phyloP scores from a whole-genome alignment of 2,329 filamentous ascomycete species.

The Paraconiothyrium brasiliense region DNA sequence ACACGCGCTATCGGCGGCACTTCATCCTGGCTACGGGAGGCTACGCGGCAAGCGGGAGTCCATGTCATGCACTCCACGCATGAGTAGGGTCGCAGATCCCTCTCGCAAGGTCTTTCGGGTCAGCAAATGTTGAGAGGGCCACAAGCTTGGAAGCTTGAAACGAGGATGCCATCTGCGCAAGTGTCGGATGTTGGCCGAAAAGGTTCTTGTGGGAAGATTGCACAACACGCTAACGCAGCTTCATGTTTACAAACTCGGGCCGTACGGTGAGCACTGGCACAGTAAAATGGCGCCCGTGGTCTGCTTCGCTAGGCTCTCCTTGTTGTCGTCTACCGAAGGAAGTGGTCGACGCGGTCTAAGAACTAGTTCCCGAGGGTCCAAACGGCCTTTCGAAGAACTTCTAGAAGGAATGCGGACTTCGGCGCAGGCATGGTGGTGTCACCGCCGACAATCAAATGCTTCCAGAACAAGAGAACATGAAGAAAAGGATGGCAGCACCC shows the following conservation, averaged over 20 bases:
- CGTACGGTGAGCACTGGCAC: slow-evolving; percentile 1
- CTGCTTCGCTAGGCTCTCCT: neutral
- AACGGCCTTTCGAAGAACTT: neutral
- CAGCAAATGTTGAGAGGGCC: slow-evolving; percentile 1
- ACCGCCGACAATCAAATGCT: neutral
- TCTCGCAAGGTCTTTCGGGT: neutral
- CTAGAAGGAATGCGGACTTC: neutral
- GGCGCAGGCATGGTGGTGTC: neutral
- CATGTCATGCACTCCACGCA: slow-evolving; percentile 5
- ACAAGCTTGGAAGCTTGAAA: neutral
- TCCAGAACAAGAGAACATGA: neutral
- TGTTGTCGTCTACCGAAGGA: neutral
- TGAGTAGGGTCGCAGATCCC: slow-evolving; percentile 2
- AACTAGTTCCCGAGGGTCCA: slow-evolving; percentile 1
- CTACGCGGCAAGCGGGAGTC: neutral
- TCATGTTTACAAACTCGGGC: slow-evolving; percentile 2
- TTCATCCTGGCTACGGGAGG: slow-evolving; percentile 6
- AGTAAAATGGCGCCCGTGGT: neutral
- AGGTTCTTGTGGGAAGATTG: neutral
- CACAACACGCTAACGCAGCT: neutral
- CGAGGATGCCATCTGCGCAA: neutral
- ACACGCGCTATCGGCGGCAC: slow-evolving; percentile 3
- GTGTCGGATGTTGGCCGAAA: neutral
- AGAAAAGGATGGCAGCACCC: neutral
- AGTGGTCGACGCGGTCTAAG: too few species aligned